phyloP scores from a whole-genome alignment of 306 rosid genomes.

The Corylus heterophylla region DNA sequence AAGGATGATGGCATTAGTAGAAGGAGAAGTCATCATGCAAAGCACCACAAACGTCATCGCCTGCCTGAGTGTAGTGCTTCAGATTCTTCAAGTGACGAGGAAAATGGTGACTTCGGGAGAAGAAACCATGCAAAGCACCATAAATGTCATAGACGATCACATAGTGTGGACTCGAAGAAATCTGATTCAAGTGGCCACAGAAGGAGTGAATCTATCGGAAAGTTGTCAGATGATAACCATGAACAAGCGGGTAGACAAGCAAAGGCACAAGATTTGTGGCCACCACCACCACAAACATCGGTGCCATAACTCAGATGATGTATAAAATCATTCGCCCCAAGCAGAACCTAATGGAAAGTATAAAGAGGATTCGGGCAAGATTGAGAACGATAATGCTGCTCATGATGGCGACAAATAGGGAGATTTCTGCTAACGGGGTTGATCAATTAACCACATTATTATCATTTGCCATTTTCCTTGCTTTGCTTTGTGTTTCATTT shows the following conservation, averaged over 20 bases:
- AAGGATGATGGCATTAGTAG: conserved; percentile 34
- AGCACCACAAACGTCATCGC: conserved; percentile 49
- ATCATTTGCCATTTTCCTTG: neutral
- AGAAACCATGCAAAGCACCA: conserved; percentile 47
- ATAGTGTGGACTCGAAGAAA: conserved; percentile 39
- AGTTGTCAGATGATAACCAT: conserved; percentile 53
- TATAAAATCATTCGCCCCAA: conserved; percentile 28
- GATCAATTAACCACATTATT: neutral
- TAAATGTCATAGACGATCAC: conserved; percentile 46
- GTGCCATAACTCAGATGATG: conserved; percentile 36
- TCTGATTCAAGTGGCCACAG: conserved; percentile 48
- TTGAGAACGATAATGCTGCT: conserved; percentile 21
- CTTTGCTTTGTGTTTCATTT: neutral
- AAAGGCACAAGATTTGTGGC: conserved; percentile 35
- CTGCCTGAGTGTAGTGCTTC: conserved; percentile 39
- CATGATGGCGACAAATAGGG: conserved; percentile 1
- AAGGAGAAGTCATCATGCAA: conserved; percentile 49
- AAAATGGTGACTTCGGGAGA: conserved; percentile 36
- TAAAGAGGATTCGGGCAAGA: conserved; percentile 12
- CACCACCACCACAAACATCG: conserved; percentile 39
- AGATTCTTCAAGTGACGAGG: conserved; percentile 42
- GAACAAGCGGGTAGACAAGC: conserved; percentile 41
- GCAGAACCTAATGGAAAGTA: conserved; percentile 31
- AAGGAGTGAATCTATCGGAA: conserved; percentile 49
- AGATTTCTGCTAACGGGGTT: neutral